A percentile compares a stretch with the other conserved stretches of the same genome.
Conservation (phyloP, 1,284 basidiomycete species). For the Boletus sp. region DNA sequence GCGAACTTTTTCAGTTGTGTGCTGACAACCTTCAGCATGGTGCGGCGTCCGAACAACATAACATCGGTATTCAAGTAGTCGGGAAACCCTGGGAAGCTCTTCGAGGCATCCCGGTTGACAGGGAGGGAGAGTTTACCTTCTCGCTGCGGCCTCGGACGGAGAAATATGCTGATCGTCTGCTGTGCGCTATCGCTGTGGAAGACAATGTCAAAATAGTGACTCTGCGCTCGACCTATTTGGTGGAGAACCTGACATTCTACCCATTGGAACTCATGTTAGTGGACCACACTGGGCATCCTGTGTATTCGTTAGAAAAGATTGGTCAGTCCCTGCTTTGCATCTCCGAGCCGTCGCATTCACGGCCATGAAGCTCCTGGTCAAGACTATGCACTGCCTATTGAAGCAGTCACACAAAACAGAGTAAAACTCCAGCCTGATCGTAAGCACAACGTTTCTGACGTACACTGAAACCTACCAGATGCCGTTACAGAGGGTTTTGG, state of each 20-base stretch:
- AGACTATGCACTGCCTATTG: slow-evolving; percentile 88
- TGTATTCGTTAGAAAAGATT: slow-evolving; percentile 83
- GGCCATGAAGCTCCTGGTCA: slow-evolving; percentile 69
- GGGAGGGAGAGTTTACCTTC: slow-evolving; percentile 92
- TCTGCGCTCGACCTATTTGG: slow-evolving; percentile 89
- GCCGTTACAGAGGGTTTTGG: slow-evolving; percentile 79
- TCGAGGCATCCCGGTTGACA: slow-evolving; percentile 87
- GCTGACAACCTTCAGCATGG: slow-evolving; percentile 61
- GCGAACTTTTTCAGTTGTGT: neutral
- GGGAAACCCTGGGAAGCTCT: slow-evolving; percentile 92
- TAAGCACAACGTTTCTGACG: slow-evolving; percentile 41
- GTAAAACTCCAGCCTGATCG: slow-evolving; percentile 93
- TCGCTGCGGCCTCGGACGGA: slow-evolving; percentile 77
- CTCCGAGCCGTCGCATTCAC: slow-evolving; percentile 2
- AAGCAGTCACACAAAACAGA: slow-evolving; percentile 82
- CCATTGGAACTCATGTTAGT: slow-evolving; percentile 93
- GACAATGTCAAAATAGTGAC: slow-evolving; percentile 97
- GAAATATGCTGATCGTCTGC: slow-evolving; percentile 78
- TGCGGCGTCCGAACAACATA: slow-evolving; percentile 75
- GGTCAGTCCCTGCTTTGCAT: slow-evolving; percentile 42
- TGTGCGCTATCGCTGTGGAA: slow-evolving; percentile 89
- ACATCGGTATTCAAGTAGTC: slow-evolving; percentile 80
- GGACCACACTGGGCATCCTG: slow-evolving; percentile 81
- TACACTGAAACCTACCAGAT: slow-evolving; percentile 9
- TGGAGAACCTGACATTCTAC: slow-evolving; percentile 92